These are phyloP conservation scores for Trichoderma citrinoviride DNA, from an alignment of 2,329 filamentous ascomycete species.

Conservation along the genomic window DNA sequence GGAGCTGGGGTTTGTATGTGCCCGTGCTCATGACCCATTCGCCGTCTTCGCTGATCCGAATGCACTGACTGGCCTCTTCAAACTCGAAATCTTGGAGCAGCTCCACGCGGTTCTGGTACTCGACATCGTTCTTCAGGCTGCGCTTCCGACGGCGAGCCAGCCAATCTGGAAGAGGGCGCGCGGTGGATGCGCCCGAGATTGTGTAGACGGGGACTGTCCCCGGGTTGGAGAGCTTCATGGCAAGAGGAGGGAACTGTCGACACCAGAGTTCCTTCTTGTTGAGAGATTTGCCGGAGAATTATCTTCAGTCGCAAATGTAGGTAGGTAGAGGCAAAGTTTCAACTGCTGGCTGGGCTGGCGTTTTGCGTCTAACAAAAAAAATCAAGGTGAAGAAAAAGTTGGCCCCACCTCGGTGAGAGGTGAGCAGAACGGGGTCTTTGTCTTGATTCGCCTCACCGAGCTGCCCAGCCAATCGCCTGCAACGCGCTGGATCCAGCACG, in stretches of 20 bases:
- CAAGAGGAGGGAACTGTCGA: background rate
- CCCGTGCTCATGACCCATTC: conserved; percentile 97
- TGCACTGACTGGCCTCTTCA: conserved; percentile 87
- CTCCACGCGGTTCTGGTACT: conserved; percentile 92
- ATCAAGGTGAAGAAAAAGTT: conserved; percentile 25
- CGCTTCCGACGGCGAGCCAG: conserved; percentile 85
- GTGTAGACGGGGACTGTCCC: conserved; percentile 90
- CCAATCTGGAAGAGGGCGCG: conserved; percentile 90
- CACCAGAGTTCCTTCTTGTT: background rate
- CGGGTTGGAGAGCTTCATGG: conserved; percentile 79
- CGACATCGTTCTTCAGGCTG: conserved; percentile 86
- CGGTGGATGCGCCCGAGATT: conserved; percentile 84
- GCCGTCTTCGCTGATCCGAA: conserved; percentile 89
- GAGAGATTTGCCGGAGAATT: background rate
- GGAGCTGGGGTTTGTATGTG: conserved; percentile 68
- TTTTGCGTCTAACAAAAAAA: conserved; percentile 20
- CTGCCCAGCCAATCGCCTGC: conserved; percentile 19
- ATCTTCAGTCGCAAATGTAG: background rate
- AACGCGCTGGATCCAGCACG: conserved; percentile 24
- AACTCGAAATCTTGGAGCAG: conserved; percentile 97
- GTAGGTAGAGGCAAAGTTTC: background rate
- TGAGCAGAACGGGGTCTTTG: conserved; percentile 13
- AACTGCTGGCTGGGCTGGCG: background rate
- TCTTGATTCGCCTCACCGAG: conserved; percentile 21
- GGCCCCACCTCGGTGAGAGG: conserved; percentile 21